A percentile compares a stretch with the other conserved stretches of the same genome.
These are phyloP conservation scores for Linum lewisii DNA, from an alignment of 345 rosid genomes.

Conservation along the genomic window DNA sequence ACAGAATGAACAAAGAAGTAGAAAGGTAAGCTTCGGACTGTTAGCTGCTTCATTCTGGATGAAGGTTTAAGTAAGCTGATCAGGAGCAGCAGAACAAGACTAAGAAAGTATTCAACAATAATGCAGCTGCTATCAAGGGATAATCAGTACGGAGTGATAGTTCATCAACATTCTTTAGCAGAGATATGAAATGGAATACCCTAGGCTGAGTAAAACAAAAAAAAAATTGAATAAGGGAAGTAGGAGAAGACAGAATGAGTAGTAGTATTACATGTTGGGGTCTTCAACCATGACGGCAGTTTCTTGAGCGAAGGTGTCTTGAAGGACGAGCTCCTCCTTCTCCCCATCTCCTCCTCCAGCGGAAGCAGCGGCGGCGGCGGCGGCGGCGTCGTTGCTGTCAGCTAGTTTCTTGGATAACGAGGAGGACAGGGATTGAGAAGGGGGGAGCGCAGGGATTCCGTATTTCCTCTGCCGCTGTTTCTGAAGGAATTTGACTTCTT, in stretches of 20 bases:
- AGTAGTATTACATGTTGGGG: conserved; percentile 74
- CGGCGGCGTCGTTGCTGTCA: conserved; percentile 28
- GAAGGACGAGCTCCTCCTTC: conserved; percentile 92
- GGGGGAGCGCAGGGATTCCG: conserved; percentile 56
- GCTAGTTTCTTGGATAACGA: conserved; percentile 23
- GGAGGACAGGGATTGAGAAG: conserved; percentile 28
- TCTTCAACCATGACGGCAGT: conserved; percentile 93
- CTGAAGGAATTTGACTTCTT: conserved; percentile 93
- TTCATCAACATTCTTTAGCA: no score
- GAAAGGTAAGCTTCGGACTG: no score
- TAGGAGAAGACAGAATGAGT: neutral
- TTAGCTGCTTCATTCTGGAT: no score
- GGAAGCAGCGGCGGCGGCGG: neutral
- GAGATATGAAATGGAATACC: no score
- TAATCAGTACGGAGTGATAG: no score
- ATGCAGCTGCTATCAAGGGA: no score
- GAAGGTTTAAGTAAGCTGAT: no score
- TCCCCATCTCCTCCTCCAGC: conserved; percentile 66
- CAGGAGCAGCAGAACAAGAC: no score
- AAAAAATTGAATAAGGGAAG: neutral
- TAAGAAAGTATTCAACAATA: no score
- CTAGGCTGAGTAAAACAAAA: neutral
- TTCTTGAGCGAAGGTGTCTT: conserved; percentile 96
- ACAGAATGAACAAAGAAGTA: no score
- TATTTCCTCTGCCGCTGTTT: conserved; percentile 81